Evolutionary conservation across 2,329 filamentous ascomycete genomes (phyloP).

Genomic region (Botryotinia calthae): DNA sequence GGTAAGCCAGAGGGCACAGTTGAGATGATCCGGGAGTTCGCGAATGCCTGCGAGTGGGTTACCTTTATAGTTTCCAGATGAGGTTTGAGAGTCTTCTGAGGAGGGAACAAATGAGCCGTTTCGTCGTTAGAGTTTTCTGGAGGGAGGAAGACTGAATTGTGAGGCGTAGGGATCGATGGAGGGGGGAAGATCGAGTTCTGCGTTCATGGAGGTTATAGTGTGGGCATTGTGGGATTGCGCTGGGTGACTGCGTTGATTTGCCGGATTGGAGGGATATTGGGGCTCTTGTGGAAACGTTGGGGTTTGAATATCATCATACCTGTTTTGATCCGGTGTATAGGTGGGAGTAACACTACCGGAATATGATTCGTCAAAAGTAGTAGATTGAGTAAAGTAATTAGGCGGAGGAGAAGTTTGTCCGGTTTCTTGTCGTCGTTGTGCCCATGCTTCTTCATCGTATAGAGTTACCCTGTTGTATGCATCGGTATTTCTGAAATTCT

Average conservation of each 20-base stretch:
- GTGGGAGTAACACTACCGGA: too few relatives aligned
- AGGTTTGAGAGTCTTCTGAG: neutral
- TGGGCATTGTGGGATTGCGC: accelerated
- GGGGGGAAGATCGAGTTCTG: neutral
- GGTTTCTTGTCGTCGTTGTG: neutral
- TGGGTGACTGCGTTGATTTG: neutral
- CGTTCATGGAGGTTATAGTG: neutral
- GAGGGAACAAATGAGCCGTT: neutral
- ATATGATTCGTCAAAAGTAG: neutral
- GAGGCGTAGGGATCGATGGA: neutral
- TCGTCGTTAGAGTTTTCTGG: neutral
- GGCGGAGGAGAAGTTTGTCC: neutral
- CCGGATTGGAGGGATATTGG: too few relatives aligned
- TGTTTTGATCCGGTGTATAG: accelerated
- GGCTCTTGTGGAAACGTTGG: accelerated
- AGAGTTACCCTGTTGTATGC: accelerated
- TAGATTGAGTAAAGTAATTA: neutral
- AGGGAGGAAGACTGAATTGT: neutral
- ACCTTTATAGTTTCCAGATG: neutral
- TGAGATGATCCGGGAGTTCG: neutral
- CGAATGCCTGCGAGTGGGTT: neutral
- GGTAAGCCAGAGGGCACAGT: neutral
- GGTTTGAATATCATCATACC: accelerated
- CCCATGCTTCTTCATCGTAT: neutral
- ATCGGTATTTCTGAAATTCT: neutral